A percentile compares a stretch with the other conserved stretches of the same genome.
These are phyloP conservation scores for Termitomyces sp. DNA, from an alignment of 768 basidiomycete genomes.

Conservation along the genomic window DNA sequence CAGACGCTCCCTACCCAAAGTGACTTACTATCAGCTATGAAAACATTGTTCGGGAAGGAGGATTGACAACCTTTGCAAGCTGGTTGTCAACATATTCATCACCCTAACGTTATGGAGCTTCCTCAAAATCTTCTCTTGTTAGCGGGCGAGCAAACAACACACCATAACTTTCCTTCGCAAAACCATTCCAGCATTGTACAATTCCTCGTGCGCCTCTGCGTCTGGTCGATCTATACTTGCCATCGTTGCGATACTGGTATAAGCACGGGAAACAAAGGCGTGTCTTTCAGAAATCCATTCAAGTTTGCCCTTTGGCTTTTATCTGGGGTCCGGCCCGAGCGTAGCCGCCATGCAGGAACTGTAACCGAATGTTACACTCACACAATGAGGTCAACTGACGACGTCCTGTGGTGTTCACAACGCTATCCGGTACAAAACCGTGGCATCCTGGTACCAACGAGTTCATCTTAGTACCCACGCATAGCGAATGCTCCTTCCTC, in stretches of 20 bases:
- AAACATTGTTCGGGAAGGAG: not conserved
- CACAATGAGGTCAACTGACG: not conserved
- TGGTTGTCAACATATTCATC: conserved; percentile 43
- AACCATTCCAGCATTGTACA: conserved; percentile 41
- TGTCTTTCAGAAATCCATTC: not conserved
- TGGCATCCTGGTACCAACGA: not conserved
- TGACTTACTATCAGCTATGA: not conserved
- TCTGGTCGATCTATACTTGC: conserved; percentile 25
- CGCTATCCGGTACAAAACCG: not conserved
- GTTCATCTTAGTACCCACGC: not conserved
- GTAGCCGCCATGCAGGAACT: not conserved
- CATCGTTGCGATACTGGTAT: conserved; percentile 16
- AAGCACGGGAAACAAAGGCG: not conserved
- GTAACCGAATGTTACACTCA: not conserved
- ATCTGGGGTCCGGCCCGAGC: not conserved
- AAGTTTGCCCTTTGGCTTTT: not conserved
- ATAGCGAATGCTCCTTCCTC: not conserved
- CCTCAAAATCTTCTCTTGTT: not conserved
- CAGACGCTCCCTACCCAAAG: conserved; percentile 24
- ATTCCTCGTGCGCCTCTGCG: conserved; percentile 36
- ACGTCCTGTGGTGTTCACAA: not conserved
- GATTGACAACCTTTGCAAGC: conserved; percentile 29
- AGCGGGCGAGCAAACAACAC: conserved; percentile 1
- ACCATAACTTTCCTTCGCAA: conserved; percentile 44
- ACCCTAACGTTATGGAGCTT: conserved; percentile 27